Evolutionary conservation across 306 rosid species (phyloP).

Genomic region (Comarum palustre): DNA sequence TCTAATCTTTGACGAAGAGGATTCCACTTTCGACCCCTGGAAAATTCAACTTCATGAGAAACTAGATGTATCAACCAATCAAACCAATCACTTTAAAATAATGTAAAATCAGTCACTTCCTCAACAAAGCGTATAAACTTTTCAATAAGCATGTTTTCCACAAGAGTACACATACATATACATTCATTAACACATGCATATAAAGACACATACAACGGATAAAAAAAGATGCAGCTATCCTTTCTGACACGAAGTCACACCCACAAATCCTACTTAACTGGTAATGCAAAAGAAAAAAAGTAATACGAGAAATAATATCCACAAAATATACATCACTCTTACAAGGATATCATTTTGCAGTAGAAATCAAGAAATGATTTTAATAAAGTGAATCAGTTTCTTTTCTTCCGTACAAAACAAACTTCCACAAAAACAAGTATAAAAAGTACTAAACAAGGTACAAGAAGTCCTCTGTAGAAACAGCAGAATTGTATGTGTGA

Average conservation of each 20-base stretch:
- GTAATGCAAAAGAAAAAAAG: not conserved
- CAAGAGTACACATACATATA: not conserved
- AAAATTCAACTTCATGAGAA: constrained; percentile 30
- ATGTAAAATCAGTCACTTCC: not conserved
- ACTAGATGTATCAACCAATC: not conserved
- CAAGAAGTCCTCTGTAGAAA: not conserved
- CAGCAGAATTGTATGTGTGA: not conserved
- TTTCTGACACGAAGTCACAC: not conserved
- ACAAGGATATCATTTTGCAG: not conserved
- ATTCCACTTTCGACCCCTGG: constrained; percentile 95
- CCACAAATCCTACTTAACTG: not conserved
- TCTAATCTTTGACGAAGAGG: constrained; percentile 93
- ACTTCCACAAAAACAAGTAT: not conserved
- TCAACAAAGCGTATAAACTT: not conserved
- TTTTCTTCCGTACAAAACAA: not conserved
- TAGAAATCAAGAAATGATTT: not conserved
- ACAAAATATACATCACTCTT: not conserved
- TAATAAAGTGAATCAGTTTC: not conserved
- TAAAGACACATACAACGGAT: not conserved
- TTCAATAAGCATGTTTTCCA: not conserved
- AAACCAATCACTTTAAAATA: not conserved
- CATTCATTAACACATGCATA: not conserved
- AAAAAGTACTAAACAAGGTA: not conserved
- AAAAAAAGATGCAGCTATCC: not conserved
- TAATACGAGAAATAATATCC: not conserved